Conservation (phyloP, 495 filamentous ascomycete species). For the Xylaria sp. region DNA sequence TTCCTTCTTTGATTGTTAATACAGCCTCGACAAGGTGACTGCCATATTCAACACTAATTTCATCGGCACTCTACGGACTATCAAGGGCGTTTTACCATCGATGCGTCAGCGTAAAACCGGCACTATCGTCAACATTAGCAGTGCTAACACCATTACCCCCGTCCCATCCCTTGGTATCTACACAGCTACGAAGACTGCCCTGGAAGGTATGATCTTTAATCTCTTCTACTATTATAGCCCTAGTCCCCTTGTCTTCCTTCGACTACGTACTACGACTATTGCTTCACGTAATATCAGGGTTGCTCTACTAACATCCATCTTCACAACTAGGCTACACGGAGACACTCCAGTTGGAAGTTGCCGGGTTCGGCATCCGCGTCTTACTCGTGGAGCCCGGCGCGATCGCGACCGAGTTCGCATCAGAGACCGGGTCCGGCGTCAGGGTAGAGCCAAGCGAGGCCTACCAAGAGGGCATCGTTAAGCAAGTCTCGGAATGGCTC, state of each 20-base stretch:
- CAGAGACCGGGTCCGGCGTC: slow-evolving; percentile 24
- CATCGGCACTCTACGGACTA: slow-evolving; percentile 51
- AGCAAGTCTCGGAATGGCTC: slow-evolving; percentile 7
- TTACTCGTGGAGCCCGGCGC: slow-evolving; percentile 47
- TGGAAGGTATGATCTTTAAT: slow-evolving; percentile 39
- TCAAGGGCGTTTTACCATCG: slow-evolving; percentile 55
- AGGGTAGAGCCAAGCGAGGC: slow-evolving; percentile 24
- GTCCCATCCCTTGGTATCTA: slow-evolving; percentile 44
- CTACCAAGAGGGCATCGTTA: slow-evolving; percentile 29
- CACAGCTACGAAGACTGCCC: slow-evolving; percentile 50
- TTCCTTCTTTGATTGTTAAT: neutral
- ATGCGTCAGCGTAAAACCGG: slow-evolving; percentile 54
- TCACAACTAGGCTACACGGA: slow-evolving; percentile 35
- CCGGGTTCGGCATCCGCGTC: slow-evolving; percentile 45
- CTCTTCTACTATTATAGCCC: neutral
- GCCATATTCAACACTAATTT: slow-evolving; percentile 55
- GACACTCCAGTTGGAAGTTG: slow-evolving; percentile 43
- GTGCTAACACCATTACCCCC: slow-evolving; percentile 36
- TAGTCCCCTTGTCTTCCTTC: neutral
- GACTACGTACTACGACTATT: neutral
- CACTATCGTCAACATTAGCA: slow-evolving; percentile 50
- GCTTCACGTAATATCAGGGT: neutral
- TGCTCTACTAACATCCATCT: neutral
- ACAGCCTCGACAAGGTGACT: slow-evolving; percentile 40
- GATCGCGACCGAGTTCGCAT: slow-evolving; percentile 27